Conservation (phyloP, 345 rosid species). For the Dimocarpus longan region DNA sequence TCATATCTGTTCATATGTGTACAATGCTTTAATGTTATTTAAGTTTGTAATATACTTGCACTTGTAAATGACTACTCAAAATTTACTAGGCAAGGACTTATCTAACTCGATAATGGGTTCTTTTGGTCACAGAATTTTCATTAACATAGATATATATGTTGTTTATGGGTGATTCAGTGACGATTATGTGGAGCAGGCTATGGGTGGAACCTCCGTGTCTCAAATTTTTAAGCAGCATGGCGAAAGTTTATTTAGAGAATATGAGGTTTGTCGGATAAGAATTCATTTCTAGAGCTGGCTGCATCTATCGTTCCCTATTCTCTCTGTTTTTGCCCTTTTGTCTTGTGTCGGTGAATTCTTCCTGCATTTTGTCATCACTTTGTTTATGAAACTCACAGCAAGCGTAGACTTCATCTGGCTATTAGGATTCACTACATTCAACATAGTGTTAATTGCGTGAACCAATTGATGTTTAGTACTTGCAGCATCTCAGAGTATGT, state of each 20-base stretch:
- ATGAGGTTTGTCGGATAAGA: slow-evolving; percentile 37
- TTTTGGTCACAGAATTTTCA: background rate
- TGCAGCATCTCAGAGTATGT: too few species aligned
- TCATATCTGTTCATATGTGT: background rate
- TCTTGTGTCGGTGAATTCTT: background rate
- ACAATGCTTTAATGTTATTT: background rate
- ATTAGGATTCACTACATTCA: background rate
- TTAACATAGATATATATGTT: background rate
- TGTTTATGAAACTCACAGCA: too few species aligned
- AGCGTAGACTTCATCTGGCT: background rate
- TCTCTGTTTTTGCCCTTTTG: background rate
- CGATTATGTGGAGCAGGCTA: slow-evolving; percentile 38
- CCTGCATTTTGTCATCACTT: background rate
- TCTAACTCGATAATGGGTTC: background rate
- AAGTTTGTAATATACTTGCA: background rate
- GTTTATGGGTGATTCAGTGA: slow-evolving; percentile 34
- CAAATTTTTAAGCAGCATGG: slow-evolving; percentile 43
- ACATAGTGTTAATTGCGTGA: too few species aligned
- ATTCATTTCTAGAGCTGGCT: background rate
- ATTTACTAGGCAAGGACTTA: background rate
- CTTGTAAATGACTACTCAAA: background rate
- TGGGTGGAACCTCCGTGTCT: slow-evolving; percentile 40
- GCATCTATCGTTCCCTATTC: too few species aligned
- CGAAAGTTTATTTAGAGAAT: slow-evolving; percentile 47
- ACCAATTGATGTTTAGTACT: too few species aligned